Percentiles rank a stretch among this genome's conserved stretches.
Conservation (phyloP, 768 basidiomycete genomes). For the Macrocybe gigantea region DNA sequence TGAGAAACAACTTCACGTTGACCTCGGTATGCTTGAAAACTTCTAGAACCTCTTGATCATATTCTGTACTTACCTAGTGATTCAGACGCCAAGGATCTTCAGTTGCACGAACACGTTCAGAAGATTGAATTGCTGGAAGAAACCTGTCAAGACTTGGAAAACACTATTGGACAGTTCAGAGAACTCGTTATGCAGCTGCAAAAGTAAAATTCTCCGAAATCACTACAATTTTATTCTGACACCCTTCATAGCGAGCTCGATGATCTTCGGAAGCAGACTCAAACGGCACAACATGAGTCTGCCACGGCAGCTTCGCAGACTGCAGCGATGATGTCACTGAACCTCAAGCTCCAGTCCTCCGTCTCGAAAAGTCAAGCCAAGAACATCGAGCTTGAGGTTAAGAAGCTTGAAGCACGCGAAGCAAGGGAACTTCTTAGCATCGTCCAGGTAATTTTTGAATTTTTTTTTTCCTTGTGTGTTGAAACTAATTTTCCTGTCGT, state of each 20-base stretch:
- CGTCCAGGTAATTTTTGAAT: slow-evolving; percentile 52
- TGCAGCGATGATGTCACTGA: slow-evolving; percentile 90
- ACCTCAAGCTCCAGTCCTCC: slow-evolving; percentile 89
- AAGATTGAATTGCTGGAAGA: slow-evolving; percentile 73
- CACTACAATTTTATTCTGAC: neutral
- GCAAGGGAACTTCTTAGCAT: slow-evolving; percentile 75
- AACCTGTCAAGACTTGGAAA: slow-evolving; percentile 77
- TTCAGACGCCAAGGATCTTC: slow-evolving; percentile 63
- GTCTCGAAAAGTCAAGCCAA: slow-evolving; percentile 88
- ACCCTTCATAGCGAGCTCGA: slow-evolving; percentile 69
- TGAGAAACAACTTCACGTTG: slow-evolving; percentile 85
- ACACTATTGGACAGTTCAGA: slow-evolving; percentile 87
- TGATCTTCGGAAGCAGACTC: slow-evolving; percentile 73
- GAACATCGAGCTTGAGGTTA: slow-evolving; percentile 85
- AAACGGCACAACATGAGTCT: slow-evolving; percentile 78
- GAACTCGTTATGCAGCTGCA: slow-evolving; percentile 86
- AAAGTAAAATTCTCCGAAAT: slow-evolving; percentile 38
- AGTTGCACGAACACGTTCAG: slow-evolving; percentile 59
- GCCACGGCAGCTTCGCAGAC: slow-evolving; percentile 82
- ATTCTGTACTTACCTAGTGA: neutral
- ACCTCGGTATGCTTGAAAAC: slow-evolving; percentile 58
- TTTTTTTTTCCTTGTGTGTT: neutral
- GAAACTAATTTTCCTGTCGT: slow-evolving; percentile 5
- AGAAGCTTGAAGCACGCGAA: slow-evolving; percentile 79
- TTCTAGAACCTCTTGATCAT: neutral